These are phyloP conservation scores for Phialophora macrospora DNA, from an alignment of 2,329 filamentous ascomycete genomes.

Conservation along the genomic window DNA sequence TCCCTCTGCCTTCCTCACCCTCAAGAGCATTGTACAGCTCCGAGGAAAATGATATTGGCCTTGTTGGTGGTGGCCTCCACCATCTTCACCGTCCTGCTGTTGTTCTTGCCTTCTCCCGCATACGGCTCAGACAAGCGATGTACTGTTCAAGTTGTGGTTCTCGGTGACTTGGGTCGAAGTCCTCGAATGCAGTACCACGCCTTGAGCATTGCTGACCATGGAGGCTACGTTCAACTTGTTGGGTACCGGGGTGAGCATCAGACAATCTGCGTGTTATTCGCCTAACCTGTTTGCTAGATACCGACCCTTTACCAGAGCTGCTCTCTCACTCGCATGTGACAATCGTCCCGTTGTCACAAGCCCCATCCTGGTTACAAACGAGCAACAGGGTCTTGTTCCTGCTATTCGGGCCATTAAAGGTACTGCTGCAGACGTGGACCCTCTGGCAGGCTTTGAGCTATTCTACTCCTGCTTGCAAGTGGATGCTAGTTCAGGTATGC, in stretches of 20 bases:
- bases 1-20: not conserved
- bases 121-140: slow-evolving; percentile 44
- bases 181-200: slow-evolving; percentile 99
- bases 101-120: slow-evolving; percentile 57
- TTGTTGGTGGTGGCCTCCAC: slow-evolving; percentile 50
- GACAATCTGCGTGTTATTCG: not conserved
- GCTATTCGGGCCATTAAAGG: slow-evolving; percentile 79
- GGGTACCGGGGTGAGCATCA: slow-evolving; percentile 74
- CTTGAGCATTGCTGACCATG: slow-evolving; percentile 83
- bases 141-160: slow-evolving; percentile 80
- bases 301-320: slow-evolving; percentile 78
- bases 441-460: slow-evolving; percentile 77
- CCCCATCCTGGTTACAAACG: slow-evolving; percentile 69
- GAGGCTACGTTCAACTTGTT: slow-evolving; percentile 79
- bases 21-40: slow-evolving; percentile 6
- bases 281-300: slow-evolving; percentile 60
- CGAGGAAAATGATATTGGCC: slow-evolving; percentile 40
- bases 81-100: slow-evolving; percentile 56
- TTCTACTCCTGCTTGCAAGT: slow-evolving; percentile 72
- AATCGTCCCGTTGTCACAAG: slow-evolving; percentile 70
- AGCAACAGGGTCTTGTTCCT: slow-evolving; percentile 76
- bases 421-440: slow-evolving; percentile 76
- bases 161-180: slow-evolving; percentile 93
- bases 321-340: slow-evolving; percentile 69
- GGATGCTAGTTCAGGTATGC: slow-evolving; percentile 79